phyloP scores from a whole-genome alignment of 2,329 filamentous ascomycete species.

The Hymenoscyphus linearis region DNA sequence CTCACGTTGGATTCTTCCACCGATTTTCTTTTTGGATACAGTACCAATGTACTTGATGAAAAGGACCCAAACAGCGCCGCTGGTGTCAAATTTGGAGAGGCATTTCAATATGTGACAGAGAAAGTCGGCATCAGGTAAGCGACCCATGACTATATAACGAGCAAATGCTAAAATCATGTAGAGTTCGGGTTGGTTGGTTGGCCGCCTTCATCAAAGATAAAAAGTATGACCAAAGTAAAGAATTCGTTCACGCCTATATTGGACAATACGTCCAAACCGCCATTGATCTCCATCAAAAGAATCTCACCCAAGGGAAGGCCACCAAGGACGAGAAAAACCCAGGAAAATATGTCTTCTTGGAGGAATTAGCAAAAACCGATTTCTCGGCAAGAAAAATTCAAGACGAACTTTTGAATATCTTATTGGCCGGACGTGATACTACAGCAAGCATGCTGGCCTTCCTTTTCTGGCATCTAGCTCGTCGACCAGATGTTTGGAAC shows the following conservation, averaged over 20 bases:
- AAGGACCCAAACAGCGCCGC: slow-evolving; percentile 5
- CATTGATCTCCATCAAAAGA: slow-evolving; percentile 18
- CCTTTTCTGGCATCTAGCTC: slow-evolving; percentile 29
- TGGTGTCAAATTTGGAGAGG: slow-evolving; percentile 31
- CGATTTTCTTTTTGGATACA: slow-evolving; percentile 61
- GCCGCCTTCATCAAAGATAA: slow-evolving; percentile 21
- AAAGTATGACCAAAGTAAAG: slow-evolving; percentile 22
- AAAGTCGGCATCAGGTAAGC: slow-evolving; percentile 21
- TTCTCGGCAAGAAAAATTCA: slow-evolving; percentile 37
- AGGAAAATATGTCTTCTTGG: slow-evolving; percentile 41
- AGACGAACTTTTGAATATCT: slow-evolving; percentile 33
- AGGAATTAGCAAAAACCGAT: slow-evolving; percentile 43
- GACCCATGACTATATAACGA: background rate
- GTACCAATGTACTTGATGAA: slow-evolving; percentile 39
- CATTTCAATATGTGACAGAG: slow-evolving; percentile 33
- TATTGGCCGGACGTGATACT: slow-evolving; percentile 39
- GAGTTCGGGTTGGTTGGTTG: slow-evolving; percentile 27
- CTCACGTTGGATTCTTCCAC: slow-evolving; percentile 37
- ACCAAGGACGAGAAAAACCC: slow-evolving; percentile 11
- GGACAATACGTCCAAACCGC: slow-evolving; percentile 26
- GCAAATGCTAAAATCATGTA: background rate
- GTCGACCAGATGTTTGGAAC: slow-evolving; percentile 29
- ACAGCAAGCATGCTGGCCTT: slow-evolving; percentile 37
- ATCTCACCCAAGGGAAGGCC: slow-evolving; percentile 8
- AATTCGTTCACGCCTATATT: slow-evolving; percentile 28